A percentile compares a stretch with the other conserved stretches of the same genome.
Evolutionary conservation across 2,329 filamentous ascomycete species (phyloP).

Genomic region (Xylariaceae sp.): DNA sequence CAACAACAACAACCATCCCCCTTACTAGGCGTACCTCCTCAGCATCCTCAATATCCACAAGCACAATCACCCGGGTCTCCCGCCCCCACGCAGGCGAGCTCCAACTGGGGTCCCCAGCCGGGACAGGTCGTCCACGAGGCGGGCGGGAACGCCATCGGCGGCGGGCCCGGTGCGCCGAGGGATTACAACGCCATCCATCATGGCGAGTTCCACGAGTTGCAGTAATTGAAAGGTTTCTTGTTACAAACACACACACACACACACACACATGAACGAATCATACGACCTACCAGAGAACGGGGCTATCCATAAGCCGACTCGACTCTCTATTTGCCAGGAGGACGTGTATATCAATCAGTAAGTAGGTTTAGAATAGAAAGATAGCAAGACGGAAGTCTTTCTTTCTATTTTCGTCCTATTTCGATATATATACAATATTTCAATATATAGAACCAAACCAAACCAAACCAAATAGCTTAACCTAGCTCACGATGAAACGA

Average conservation of each 20-base stretch:
- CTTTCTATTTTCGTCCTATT: too few species aligned
- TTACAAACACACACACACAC: too few species aligned
- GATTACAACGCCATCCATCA: conserved; percentile 31
- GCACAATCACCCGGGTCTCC: conserved; percentile 8
- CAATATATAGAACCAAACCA: too few species aligned
- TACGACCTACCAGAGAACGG: background rate
- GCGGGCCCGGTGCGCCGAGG: too few species aligned
- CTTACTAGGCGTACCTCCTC: background rate
- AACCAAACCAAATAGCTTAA: too few species aligned
- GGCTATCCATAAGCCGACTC: too few species aligned
- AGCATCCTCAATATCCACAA: background rate
- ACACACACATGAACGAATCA: background rate
- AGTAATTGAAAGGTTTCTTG: conserved; percentile 12
- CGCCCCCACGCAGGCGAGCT: conserved; percentile 22
- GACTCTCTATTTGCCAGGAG: too few species aligned
- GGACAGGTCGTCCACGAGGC: conserved; percentile 36
- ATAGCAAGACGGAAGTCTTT: too few species aligned
- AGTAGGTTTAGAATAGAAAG: too few species aligned
- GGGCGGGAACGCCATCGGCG: conserved; percentile 31
- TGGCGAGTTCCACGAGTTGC: conserved; percentile 39
- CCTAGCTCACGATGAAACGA: too few species aligned
- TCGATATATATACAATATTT: too few species aligned
- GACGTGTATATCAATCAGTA: too few species aligned
- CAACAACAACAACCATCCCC: conserved; percentile 10
- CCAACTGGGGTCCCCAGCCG: conserved; percentile 21